These are phyloP conservation scores for Bipolaris zeicola DNA, from an alignment of 2,329 filamentous ascomycete genomes.

Conservation along the genomic window DNA sequence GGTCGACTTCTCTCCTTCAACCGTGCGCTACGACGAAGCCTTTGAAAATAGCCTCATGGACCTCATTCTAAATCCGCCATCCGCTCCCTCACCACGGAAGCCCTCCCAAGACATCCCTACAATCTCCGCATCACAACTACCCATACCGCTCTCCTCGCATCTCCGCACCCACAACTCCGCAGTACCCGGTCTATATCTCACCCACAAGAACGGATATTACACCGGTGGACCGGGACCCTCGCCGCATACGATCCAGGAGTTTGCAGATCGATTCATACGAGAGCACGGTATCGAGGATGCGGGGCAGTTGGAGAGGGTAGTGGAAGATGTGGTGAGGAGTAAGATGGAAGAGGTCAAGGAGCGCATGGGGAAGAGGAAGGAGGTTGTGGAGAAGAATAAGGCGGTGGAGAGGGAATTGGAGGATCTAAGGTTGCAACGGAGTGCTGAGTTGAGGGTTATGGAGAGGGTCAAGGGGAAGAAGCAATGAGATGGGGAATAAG, in stretches of 20 bases:
- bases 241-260: constrained; percentile 41
- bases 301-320: constrained; percentile 44
- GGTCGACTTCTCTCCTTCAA: constrained; percentile 51
- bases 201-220: constrained; percentile 54
- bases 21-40: constrained; percentile 51
- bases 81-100: constrained; percentile 32
- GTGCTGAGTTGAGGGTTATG: constrained; percentile 53
- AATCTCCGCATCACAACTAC: constrained; percentile 45
- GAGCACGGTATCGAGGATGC: constrained; percentile 45
- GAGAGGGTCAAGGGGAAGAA: constrained; percentile 48
- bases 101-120: constrained; percentile 24
- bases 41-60: constrained; percentile 55
- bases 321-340: constrained; percentile 40
- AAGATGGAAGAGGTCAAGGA: constrained; percentile 47
- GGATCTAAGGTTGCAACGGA: constrained; percentile 51
- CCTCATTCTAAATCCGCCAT: constrained; percentile 44
- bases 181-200: constrained; percentile 53
- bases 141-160: constrained; percentile 51
- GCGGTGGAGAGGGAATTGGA: constrained; percentile 52
- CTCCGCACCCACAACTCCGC: constrained; percentile 51
- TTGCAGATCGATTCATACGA: constrained; percentile 49
- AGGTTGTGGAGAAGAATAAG: constrained; percentile 50
- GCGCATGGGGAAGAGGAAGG: constrained; percentile 48
- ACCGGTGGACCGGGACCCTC: constrained; percentile 55
- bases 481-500: constrained; percentile 7